Evolutionary conservation across 2,329 filamentous ascomycete genomes (phyloP).

Genomic region (Xylaria sp.): DNA sequence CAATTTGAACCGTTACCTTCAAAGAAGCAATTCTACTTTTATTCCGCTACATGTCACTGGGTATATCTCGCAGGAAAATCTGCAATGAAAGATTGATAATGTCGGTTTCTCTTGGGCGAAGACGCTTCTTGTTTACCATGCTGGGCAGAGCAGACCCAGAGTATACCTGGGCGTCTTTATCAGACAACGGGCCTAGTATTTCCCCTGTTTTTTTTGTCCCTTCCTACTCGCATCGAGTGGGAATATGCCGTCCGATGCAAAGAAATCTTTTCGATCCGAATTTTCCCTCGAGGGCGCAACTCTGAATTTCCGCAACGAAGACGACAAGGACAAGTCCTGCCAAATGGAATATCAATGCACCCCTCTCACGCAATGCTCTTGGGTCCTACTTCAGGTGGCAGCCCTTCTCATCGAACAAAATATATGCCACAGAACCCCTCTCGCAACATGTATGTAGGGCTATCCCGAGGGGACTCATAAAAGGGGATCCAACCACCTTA

Average conservation of each 20-base stretch:
- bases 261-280: slow-evolving; percentile 52
- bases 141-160: slow-evolving; percentile 42
- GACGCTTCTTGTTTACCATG: slow-evolving; percentile 44
- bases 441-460: slow-evolving; percentile 46
- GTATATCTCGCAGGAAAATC: slow-evolving; percentile 9
- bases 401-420: slow-evolving; percentile 47
- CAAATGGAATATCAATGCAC: slow-evolving; percentile 44
- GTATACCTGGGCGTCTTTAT: slow-evolving; percentile 43
- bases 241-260: slow-evolving; percentile 46
- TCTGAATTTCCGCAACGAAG: slow-evolving; percentile 41
- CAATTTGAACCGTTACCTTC: neutral
- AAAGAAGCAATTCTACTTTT: slow-evolving; percentile 8
- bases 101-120: slow-evolving; percentile 45
- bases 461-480: slow-evolving; percentile 46
- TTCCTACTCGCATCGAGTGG: slow-evolving; percentile 32
- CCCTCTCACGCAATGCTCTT: slow-evolving; percentile 41
- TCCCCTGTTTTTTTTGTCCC: slow-evolving; percentile 39
- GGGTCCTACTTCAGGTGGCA: slow-evolving; percentile 38
- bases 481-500: slow-evolving; percentile 49
- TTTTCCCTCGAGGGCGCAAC: slow-evolving; percentile 47
- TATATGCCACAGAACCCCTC: slow-evolving; percentile 48
- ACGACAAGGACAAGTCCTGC: slow-evolving; percentile 25
- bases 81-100: slow-evolving; percentile 39
- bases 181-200: slow-evolving; percentile 46
- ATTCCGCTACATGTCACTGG: slow-evolving; percentile 24